Base-by-base conservation (phyloP, 1,284 basidiomycete species). In the Melampsora larici-populina region DNA sequence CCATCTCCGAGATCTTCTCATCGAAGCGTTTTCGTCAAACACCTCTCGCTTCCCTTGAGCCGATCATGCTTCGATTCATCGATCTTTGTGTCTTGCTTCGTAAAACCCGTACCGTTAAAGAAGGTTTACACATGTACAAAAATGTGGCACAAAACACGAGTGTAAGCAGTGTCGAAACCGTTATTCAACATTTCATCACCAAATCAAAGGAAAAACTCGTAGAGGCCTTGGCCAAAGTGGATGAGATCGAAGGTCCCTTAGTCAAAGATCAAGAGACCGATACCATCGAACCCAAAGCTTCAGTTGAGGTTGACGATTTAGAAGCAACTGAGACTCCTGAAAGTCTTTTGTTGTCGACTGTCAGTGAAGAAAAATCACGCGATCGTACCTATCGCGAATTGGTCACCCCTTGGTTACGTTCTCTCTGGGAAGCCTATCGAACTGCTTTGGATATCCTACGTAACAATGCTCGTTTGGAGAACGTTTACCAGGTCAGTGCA, bases 391-490 rank as follows among this genome's bases (percentile, higher is more conserved):
- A 99, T 86, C 87, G 97, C 78, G 92, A 94, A 31, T 88, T 99
- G 72, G 94, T 99, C 80, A 97, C 93, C 0, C 96, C 97, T 1
- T 97, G 94, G 90, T 90, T 99, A 84, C 96, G 97, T 85, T 98
- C 98, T 85, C 88, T 96, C 40, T 99, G 95, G 94, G 96, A 99
- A 87, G 93, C 93, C 80, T 98, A 98, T 85, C 90, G 97, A 79
- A 97, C 94, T 40, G 93, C 92, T 9, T 87, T 99, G 78, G 97
- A 99, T 86, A 96, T 95, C 11, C 87, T 98, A 81, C 95, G 98
- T 84, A 97, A 98, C 85, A 99, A 98, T 84, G 92, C 94, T 62
- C 88, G 96, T 65, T 86, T 99, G 76, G 97, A 99, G 85, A 86
- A 88, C 17, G 93, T 98, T 80, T 99, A 99, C 86, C 96, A 98